Conservation (phyloP, 805 yeast genomes). For the Candida vartiovaarae region DNA sequence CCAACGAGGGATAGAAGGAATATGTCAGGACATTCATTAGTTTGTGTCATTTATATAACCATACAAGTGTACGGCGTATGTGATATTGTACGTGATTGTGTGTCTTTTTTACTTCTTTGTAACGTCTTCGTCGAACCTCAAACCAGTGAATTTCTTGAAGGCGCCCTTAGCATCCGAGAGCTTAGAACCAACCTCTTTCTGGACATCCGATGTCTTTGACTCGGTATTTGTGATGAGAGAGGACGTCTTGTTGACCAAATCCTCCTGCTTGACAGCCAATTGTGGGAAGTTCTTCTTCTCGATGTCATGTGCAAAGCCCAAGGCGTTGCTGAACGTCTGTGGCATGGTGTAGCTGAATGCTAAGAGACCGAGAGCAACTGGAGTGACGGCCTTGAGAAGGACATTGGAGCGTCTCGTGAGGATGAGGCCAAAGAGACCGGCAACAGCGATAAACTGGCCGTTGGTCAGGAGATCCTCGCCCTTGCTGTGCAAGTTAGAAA, state of each 20-base stretch:
- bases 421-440: constrained; percentile 66
- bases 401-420: constrained; percentile 61
- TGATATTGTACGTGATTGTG: no score
- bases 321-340: constrained; percentile 56
- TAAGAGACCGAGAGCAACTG: constrained; percentile 51
- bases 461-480: constrained; percentile 70
- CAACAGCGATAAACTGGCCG: constrained; percentile 58
- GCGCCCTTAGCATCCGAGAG: constrained; percentile 19
- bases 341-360: constrained; percentile 72
- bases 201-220: constrained; percentile 10
- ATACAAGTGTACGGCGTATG: no score
- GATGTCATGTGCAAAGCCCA: constrained; percentile 47
- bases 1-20: background rate
- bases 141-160: constrained; percentile 50
- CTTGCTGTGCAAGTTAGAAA: constrained; percentile 55
- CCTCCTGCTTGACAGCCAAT: constrained; percentile 55
- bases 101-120: constrained; percentile 34
- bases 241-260: constrained; percentile 38
- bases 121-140: constrained; percentile 58
- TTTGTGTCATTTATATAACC: background rate
- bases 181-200: constrained; percentile 28
- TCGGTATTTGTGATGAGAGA: constrained; percentile 38
- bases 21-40: background rate
- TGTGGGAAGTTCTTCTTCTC: constrained; percentile 58
- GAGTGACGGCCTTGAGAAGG: constrained; percentile 46